A percentile compares a stretch with the other conserved stretches of the same genome.
Evolutionary conservation across 441 rosid genomes (phyloP).

Genomic region (Adansonia rubrostipa): DNA sequence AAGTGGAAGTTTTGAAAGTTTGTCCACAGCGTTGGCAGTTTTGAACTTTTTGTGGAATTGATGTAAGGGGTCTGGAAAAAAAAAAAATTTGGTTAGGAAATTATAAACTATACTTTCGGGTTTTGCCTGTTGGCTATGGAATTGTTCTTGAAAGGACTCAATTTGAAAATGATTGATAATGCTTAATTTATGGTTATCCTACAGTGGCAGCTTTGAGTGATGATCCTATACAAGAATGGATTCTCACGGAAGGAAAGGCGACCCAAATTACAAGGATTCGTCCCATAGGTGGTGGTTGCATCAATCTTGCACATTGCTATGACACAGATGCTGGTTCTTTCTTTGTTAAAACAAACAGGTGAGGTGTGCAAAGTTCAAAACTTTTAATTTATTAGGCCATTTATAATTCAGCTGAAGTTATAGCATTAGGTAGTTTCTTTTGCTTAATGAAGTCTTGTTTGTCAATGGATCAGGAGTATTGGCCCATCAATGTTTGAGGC

Average conservation of each 20-base stretch:
- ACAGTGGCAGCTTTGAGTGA: conserved; percentile 75
- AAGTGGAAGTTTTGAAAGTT: background rate
- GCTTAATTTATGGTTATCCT: conserved; percentile 22
- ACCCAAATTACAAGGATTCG: conserved; percentile 61
- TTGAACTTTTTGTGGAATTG: background rate
- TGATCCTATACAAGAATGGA: conserved; percentile 86
- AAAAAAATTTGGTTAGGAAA: background rate
- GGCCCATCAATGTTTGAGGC: conserved; percentile 88
- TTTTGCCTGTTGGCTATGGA: background rate
- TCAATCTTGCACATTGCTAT: conserved; percentile 74
- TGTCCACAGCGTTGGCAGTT: background rate
- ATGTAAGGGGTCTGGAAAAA: background rate
- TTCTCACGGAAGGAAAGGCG: conserved; percentile 83
- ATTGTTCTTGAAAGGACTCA: conserved; percentile 15
- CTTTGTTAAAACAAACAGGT: conserved; percentile 92
- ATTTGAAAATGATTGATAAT: conserved; percentile 15
- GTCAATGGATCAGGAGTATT: conserved; percentile 56
- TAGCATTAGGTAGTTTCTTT: background rate
- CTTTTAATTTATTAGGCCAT: background rate
- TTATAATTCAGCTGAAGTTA: background rate
- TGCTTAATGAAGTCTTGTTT: conserved; percentile 3
- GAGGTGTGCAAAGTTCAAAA: background rate
- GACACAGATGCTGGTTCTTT: conserved; percentile 82
- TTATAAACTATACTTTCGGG: conserved; percentile 1
- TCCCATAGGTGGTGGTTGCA: conserved; percentile 92